A percentile compares a stretch with the other conserved stretches of the same genome.
Conservation (phyloP, 2,329 filamentous ascomycete genomes). For the Cercospora sp. region DNA sequence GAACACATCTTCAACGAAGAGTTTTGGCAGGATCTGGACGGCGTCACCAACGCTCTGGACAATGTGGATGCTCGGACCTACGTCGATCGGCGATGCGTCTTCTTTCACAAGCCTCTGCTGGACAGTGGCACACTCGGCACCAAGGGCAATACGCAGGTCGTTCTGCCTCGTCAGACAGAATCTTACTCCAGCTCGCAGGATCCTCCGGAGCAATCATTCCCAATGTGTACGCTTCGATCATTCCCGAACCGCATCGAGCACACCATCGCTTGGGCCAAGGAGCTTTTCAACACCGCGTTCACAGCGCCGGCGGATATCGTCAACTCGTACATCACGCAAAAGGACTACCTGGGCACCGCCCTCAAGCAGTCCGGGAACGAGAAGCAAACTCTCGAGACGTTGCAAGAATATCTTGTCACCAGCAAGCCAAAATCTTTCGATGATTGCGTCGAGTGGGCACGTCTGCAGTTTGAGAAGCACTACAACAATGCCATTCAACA, state of each 20-base stretch:
- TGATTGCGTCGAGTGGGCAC: conserved; percentile 95
- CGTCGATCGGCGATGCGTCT: conserved; percentile 92
- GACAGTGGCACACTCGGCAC: conserved; percentile 98
- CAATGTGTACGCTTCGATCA: conserved; percentile 95
- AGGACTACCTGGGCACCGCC: conserved; percentile 83
- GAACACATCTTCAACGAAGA: conserved; percentile 91
- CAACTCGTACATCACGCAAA: conserved; percentile 83
- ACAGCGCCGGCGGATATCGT: conserved; percentile 91
- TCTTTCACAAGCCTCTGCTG: conserved; percentile 94
- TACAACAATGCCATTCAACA: conserved; percentile 97
- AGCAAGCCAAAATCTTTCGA: conserved; percentile 91
- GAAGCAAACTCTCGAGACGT: conserved; percentile 86
- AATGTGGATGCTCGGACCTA: conserved; percentile 97
- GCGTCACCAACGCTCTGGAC: conserved; percentile 94
- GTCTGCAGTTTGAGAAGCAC: conserved; percentile 90
- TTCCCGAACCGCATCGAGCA: conserved; percentile 99
- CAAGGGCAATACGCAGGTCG: conserved; percentile 97
- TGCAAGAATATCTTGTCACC: conserved; percentile 85
- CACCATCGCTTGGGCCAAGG: conserved; percentile 96
- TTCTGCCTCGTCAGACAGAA: conserved; percentile 87
- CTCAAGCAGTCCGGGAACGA: conserved; percentile 93
- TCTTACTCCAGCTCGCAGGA: conserved; percentile 98
- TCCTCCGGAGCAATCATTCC: conserved; percentile 96
- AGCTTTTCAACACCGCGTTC: conserved; percentile 91
- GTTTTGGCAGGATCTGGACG: conserved; percentile 85